Evolutionary conservation across 2,329 filamentous ascomycete genomes (phyloP), one percentile per base, ranked within the genome.

Genomic region (Aquanectria penicillioides): DNA sequence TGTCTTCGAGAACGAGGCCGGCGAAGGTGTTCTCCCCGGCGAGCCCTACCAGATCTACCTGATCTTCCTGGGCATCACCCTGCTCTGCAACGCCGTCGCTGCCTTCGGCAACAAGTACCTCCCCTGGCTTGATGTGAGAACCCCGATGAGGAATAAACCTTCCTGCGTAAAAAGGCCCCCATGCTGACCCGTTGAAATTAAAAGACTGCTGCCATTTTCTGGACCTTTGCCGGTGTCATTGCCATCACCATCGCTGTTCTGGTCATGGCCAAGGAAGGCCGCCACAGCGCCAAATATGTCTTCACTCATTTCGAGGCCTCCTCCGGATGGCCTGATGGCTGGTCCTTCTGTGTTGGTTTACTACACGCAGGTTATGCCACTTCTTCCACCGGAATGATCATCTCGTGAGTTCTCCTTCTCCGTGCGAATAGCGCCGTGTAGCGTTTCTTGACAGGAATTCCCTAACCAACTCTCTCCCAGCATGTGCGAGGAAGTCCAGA

Each of bases 331-430:
- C 78, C 81, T 4, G 78, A 83, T 36, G 89, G 89, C 69, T 92
- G 89, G 89, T 88, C 89, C 4, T 92, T 91, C 77, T 87, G 85
- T 71, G 86, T 92, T 58, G 89, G 89, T 71, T 81, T 92, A 23
- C 79, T 92, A 17, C 89, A 91, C 68, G 89, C 87, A 46, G 89
- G 86, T 61, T 92, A 92, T 69, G 89, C 88, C 40, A 91, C 89
- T 12, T 92, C 89, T 4, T 90, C 89, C 13, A 92, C 89, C 0
- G 90, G 90, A 75, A 93, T 93, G 90, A 89, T 93, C 58, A 89
- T 92, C 72, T 90, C 87, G 86, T 89, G 77, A 81, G 86, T 81
- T 9, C 13, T 10, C 13, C 36, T 43, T 41, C 12, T 12, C 11
- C 15, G 3, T n/a, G 34, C 11, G 11, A 2, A 6, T 40, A 18